These are phyloP conservation scores for Paracamarosporium sp. DNA, from an alignment of 2,329 filamentous ascomycete species.

Conservation along the genomic window DNA sequence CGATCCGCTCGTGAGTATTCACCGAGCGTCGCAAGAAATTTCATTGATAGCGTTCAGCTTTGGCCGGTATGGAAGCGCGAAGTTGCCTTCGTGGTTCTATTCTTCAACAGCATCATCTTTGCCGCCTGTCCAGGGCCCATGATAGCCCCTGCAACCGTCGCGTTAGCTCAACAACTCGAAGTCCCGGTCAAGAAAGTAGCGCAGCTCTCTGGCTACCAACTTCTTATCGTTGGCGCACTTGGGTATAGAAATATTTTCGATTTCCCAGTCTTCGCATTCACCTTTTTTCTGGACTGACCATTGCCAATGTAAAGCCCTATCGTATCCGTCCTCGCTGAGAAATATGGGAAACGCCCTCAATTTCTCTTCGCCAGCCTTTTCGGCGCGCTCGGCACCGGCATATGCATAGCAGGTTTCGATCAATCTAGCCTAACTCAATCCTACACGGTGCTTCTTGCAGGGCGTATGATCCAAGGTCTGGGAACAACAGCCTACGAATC, in stretches of 20 bases:
- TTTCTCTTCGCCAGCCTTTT: constrained; percentile 41
- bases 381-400: constrained; percentile 39
- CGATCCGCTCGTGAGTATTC: constrained; percentile 25
- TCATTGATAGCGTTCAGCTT: constrained; percentile 14
- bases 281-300: background rate
- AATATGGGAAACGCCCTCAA: constrained; percentile 44
- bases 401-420: constrained; percentile 37
- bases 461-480: constrained; percentile 40
- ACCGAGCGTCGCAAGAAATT: background rate
- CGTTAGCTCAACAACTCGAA: constrained; percentile 22
- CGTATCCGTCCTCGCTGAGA: constrained; percentile 43
- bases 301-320: constrained; percentile 17
- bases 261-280: background rate
- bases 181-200: constrained; percentile 33
- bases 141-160: constrained; percentile 31
- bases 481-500: constrained; percentile 44
- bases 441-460: constrained; percentile 42
- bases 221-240: constrained; percentile 29
- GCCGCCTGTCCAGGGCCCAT: constrained; percentile 31
- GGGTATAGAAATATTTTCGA: constrained; percentile 15
- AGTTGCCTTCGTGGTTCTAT: constrained; percentile 24
- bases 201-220: constrained; percentile 30
- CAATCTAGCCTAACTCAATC: constrained; percentile 21
- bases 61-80: constrained; percentile 34
- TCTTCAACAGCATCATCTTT: constrained; percentile 34